These are phyloP conservation scores for Dovyalis caffra DNA, from an alignment of 345 rosid species.

Conservation along the genomic window DNA sequence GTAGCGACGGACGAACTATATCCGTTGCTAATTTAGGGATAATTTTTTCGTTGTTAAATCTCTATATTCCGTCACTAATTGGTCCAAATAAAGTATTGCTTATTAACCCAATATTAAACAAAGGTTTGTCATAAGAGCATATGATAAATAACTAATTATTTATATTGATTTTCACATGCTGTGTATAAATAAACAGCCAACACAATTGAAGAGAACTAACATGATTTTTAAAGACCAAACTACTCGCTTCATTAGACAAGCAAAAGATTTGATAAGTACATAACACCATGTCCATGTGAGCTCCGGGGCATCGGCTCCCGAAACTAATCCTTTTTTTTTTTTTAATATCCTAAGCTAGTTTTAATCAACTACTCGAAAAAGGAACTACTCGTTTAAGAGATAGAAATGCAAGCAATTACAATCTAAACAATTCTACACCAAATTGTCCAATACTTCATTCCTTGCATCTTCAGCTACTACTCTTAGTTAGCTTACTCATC, in stretches of 20 bases:
- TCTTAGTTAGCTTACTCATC: constrained; percentile 34
- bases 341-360: constrained; percentile 22
- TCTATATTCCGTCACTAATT: no score
- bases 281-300: constrained; percentile 15
- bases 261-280: constrained; percentile 30
- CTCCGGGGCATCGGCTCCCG: constrained; percentile 18
- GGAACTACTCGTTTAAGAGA: constrained; percentile 2
- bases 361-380: background rate
- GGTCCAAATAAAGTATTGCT: no score
- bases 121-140: no score
- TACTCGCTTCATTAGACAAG: constrained; percentile 21
- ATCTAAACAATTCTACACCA: constrained; percentile 23
- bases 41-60: no score
- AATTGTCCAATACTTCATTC: constrained; percentile 12
- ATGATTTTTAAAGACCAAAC: constrained; percentile 11
- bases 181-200: no score
- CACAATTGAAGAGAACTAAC: no score
- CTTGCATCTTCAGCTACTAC: background rate
- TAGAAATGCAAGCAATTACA: constrained; percentile 2
- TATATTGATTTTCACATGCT: no score
- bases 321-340: constrained; percentile 12
- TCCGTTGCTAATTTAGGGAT: no score
- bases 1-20: no score
- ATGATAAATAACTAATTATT: no score
- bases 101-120: no score